These are phyloP conservation scores for Nymphaea thermarum DNA, from an alignment of 164 flowering plant genomes.

Conservation along the genomic window DNA sequence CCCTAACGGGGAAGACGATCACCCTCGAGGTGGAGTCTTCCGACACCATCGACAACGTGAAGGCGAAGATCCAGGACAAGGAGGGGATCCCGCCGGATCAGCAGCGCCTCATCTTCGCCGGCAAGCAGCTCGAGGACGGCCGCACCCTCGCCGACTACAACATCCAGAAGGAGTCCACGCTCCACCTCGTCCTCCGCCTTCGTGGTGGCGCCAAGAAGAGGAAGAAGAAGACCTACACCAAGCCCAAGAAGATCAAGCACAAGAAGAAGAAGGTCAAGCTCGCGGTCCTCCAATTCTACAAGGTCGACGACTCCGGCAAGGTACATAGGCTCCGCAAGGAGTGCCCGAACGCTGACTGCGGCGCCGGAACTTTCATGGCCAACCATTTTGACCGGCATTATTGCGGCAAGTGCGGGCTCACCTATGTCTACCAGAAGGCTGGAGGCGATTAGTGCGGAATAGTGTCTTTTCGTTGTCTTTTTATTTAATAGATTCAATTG, in stretches of 20 bases:
- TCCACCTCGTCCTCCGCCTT: slow-evolving; percentile 39
- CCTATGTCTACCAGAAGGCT: slow-evolving; percentile 46
- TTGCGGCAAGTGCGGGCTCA: slow-evolving; percentile 58
- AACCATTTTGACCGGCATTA: slow-evolving; percentile 52
- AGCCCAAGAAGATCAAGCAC: slow-evolving; percentile 53
- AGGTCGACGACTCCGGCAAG: slow-evolving; percentile 57
- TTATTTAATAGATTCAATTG: too few species aligned
- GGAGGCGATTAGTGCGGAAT: slow-evolving; percentile 25
- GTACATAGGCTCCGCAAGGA: slow-evolving; percentile 60
- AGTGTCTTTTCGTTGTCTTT: background rate
- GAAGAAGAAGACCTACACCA: slow-evolving; percentile 50
- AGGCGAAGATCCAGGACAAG: slow-evolving; percentile 33
- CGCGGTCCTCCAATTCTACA: slow-evolving; percentile 51
- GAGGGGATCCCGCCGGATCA: slow-evolving; percentile 44
- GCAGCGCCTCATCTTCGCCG: slow-evolving; percentile 44
- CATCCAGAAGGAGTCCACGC: slow-evolving; percentile 44
- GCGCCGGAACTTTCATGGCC: slow-evolving; percentile 67
- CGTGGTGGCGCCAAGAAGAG: slow-evolving; percentile 43
- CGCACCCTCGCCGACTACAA: slow-evolving; percentile 44
- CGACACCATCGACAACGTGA: slow-evolving; percentile 14
- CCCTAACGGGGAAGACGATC: slow-evolving; percentile 58
- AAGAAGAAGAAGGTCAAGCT: slow-evolving; percentile 57
- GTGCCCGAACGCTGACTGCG: slow-evolving; percentile 61
- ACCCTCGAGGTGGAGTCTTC: slow-evolving; percentile 43
- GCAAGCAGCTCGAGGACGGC: slow-evolving; percentile 55